Evolutionary conservation across 2,329 filamentous ascomycete species (phyloP).

Genomic region (Fusarium domesticum): DNA sequence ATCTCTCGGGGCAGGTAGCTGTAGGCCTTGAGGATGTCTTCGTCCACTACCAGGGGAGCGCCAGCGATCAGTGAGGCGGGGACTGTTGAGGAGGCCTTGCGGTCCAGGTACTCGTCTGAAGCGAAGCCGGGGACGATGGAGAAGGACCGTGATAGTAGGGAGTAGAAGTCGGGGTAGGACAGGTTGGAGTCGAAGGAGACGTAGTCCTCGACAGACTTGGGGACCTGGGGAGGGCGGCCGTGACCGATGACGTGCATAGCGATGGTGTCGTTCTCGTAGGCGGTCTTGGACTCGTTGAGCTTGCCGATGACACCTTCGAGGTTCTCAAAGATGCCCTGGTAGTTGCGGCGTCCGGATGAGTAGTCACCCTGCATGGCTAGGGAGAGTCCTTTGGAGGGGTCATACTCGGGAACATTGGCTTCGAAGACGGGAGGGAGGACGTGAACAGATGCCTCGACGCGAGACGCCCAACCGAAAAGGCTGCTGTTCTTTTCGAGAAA

Average conservation of each 20-base stretch:
- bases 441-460: conserved; percentile 16
- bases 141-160: conserved; percentile 20
- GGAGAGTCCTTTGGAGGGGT: conserved; percentile 16
- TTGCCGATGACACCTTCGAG: conserved; percentile 24
- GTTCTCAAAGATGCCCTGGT: conserved; percentile 26
- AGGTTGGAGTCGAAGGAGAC: conserved; percentile 26
- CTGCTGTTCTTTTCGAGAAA: conserved; percentile 22
- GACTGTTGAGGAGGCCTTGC: conserved; percentile 30
- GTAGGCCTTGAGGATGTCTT: conserved; percentile 26
- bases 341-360: conserved; percentile 27
- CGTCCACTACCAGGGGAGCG: conserved; percentile 25
- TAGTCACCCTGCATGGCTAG: conserved; percentile 31
- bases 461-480: conserved; percentile 20
- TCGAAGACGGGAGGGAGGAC: conserved; percentile 29
- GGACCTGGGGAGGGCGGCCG: conserved; percentile 24
- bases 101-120: conserved; percentile 27
- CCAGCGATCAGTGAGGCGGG: conserved; percentile 29
- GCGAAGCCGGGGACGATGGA: conserved; percentile 27
- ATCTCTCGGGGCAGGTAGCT: conserved; percentile 26
- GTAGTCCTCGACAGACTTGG: conserved; percentile 18
- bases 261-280: conserved; percentile 14
- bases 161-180: conserved; percentile 30
- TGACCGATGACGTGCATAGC: conserved; percentile 28
- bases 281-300: conserved; percentile 9
- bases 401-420: conserved; percentile 17